Base-by-base conservation (phyloP, 1,284 basidiomycete genomes). In the Ganoderma meredithae region DNA sequence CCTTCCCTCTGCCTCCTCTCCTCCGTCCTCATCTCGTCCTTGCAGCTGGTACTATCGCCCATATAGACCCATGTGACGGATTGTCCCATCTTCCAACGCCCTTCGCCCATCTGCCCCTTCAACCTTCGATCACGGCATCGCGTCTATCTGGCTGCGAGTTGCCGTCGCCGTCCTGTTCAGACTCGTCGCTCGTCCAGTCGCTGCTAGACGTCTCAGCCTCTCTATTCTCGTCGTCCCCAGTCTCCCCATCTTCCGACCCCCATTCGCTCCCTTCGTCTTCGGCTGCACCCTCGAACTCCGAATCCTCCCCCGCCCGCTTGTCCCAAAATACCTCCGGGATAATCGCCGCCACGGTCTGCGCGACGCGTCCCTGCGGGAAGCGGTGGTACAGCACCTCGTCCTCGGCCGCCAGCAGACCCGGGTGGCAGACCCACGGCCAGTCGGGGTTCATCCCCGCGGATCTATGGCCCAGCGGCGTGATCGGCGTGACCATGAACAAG, bases 371-470 rank as follows among this genome's bases (percentile, higher is more conserved):
- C 25, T 8, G 52, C 52, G 52, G 52, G 31, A 55, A 55, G 3
- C 27, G 52, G 52, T 55, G 25, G 52, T 19, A 55, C 6, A 55
- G 52, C 52, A 55, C 52, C 15, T 19, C 52, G 52, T 27, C 17
- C 17, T 15, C 31, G 17, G 6, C 27, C 27, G 13, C 7, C 15
- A 40, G 39, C 40, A 64, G 40, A 1, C 9, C 25, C 13, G 63
- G 63, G 40, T 40, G 22, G 55, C 63, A 64, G 41, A 64, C 47
- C 15, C 15, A 25, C 40, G 63, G 63, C 55, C 39, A 56, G 27
- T 58, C 63, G 0, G 41, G 25, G 5, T 44, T 1, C 31, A 13
- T 0, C 7, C n/a, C 27, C 1, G 1, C 10, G 10, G 27, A 33
- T 25, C 3, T 41, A 22, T 5, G 22, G 44, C n/a, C 8, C 8